phyloP scores from a whole-genome alignment of 305 asterid genomes.

The Ajuga reptans region DNA sequence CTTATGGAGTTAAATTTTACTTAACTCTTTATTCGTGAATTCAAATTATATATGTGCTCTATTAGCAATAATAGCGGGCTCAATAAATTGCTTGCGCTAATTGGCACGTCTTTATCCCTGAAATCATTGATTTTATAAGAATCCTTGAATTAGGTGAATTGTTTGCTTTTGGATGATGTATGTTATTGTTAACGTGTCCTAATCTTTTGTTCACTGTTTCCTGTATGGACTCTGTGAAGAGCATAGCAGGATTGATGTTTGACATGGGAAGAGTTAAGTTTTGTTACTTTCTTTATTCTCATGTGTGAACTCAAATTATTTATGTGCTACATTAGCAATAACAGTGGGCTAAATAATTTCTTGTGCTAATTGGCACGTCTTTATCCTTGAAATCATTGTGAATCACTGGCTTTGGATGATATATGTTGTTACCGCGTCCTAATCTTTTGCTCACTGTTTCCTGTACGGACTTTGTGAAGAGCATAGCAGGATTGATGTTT shows the following conservation, averaged over 20 bases:
- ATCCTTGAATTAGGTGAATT: no score
- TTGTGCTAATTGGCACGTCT: neutral
- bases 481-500: slow-evolving; percentile 48
- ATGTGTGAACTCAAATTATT: no score
- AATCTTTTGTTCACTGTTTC: no score
- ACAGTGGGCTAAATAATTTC: neutral
- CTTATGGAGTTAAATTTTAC: neutral
- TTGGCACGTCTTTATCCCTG: neutral
- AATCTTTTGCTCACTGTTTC: slow-evolving; percentile 20
- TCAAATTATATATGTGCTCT: neutral
- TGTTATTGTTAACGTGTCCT: slow-evolving; percentile 3
- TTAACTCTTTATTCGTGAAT: neutral
- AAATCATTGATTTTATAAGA: no score
- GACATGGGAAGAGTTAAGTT: slow-evolving; percentile 50
- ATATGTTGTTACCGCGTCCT: neutral
- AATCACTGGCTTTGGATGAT: neutral
- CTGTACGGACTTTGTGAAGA: slow-evolving; percentile 37
- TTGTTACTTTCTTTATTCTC: no score
- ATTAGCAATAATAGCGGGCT: neutral
- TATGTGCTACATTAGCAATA: neutral
- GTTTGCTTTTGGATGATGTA: slow-evolving; percentile 8
- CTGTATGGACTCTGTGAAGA: slow-evolving; percentile 37
- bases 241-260: slow-evolving; percentile 48
- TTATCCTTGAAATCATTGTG: neutral
- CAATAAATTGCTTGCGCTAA: neutral